These are phyloP conservation scores for Ophiostoma montium DNA, from an alignment of 2,329 filamentous ascomycete genomes.

Conservation along the genomic window DNA sequence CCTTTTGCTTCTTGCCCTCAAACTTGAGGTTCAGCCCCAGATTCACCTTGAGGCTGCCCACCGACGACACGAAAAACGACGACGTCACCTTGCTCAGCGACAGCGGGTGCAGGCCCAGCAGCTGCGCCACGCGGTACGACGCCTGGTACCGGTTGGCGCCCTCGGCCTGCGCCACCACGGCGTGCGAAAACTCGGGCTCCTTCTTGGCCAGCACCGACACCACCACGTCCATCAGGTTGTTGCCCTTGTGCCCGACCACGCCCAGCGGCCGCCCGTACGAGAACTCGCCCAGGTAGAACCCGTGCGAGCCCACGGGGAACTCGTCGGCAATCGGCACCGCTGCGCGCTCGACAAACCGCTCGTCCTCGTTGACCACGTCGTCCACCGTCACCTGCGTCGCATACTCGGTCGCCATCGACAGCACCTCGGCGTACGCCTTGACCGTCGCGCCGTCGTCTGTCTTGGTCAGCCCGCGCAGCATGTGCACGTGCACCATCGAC, in stretches of 20 bases:
- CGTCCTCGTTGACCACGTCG: slow-evolving; percentile 76
- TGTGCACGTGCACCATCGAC: slow-evolving; percentile 79
- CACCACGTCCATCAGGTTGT: slow-evolving; percentile 63
- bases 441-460: slow-evolving; percentile 80
- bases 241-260: slow-evolving; percentile 54
- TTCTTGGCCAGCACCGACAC: slow-evolving; percentile 58
- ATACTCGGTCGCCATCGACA: slow-evolving; percentile 76
- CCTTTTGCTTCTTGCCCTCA: slow-evolving; percentile 87
- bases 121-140: slow-evolving; percentile 75
- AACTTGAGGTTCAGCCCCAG: slow-evolving; percentile 94
- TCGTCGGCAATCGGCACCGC: slow-evolving; percentile 86
- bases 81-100: slow-evolving; percentile 93
- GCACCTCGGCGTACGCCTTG: slow-evolving; percentile 82
- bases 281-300: slow-evolving; percentile 89
- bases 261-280: slow-evolving; percentile 85
- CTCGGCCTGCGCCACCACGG: slow-evolving; percentile 59
- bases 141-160: slow-evolving; percentile 63
- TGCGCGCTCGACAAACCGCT: slow-evolving; percentile 79
- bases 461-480: slow-evolving; percentile 82
- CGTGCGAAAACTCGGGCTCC: slow-evolving; percentile 68
- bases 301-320: slow-evolving; percentile 67
- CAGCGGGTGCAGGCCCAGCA: slow-evolving; percentile 68
- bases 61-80: slow-evolving; percentile 67
- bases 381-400: slow-evolving; percentile 87
- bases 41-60: slow-evolving; percentile 65